Conservation (phyloP, 2,329 filamentous ascomycete genomes). For the Sarocladium strictum region DNA sequence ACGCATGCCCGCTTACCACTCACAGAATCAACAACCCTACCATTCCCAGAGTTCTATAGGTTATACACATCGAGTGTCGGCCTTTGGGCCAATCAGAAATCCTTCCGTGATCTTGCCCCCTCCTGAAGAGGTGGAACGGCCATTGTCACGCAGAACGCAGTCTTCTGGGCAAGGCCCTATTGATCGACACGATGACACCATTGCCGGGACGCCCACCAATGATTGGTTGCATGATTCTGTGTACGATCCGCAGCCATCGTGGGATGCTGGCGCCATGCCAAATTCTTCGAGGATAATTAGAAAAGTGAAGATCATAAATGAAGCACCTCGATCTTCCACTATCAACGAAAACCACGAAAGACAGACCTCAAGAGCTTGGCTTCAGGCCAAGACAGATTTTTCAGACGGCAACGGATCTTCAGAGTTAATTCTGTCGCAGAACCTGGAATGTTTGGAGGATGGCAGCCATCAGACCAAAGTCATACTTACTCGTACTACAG, state of each 20-base stretch:
- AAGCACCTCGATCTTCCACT: neutral
- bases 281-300: neutral
- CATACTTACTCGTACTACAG: neutral
- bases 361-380: neutral
- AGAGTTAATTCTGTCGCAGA: neutral
- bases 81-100: too few relatives aligned
- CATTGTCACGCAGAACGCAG: neutral
- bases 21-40: neutral
- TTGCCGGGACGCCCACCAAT: neutral
- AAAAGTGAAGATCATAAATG: neutral
- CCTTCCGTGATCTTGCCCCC: too few relatives aligned
- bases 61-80: too few relatives aligned
- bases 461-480: neutral
- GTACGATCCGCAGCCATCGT: neutral
- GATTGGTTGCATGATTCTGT: neutral
- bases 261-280: neutral
- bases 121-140: neutral
- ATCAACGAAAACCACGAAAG: neutral
- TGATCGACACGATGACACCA: neutral
- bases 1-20: neutral
- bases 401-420: neutral
- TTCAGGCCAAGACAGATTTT: neutral
- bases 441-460: neutral
- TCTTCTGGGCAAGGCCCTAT: neutral
- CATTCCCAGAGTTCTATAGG: neutral